Evolutionary conservation across 2,329 filamentous ascomycete species (phyloP).

Genomic region (Triangularia setosa): DNA sequence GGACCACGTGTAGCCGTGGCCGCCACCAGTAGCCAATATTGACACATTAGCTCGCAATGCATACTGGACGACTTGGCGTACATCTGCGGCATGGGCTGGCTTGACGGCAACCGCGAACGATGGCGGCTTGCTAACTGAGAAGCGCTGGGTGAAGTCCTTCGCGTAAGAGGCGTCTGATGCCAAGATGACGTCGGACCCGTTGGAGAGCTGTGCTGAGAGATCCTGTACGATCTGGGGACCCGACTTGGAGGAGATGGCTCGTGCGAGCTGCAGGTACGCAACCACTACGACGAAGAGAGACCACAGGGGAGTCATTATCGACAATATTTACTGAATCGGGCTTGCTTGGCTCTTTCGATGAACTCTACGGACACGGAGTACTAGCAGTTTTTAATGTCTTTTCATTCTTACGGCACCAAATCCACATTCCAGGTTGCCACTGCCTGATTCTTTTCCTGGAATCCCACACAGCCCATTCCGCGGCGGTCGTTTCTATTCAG

Average conservation of each 20-base stretch:
- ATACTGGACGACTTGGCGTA: constrained; percentile 2
- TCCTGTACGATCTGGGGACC: not conserved
- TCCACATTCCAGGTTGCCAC: too few relatives aligned
- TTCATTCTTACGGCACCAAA: too few relatives aligned
- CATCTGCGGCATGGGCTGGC: not conserved
- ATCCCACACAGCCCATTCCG: too few relatives aligned
- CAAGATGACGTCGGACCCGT: not conserved
- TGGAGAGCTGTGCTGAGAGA: not conserved
- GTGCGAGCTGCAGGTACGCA: constrained; percentile 4
- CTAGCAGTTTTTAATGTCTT: too few relatives aligned
- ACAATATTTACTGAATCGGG: too few relatives aligned
- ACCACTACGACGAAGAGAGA: not conserved
- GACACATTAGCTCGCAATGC: constrained; percentile 5
- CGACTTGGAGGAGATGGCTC: not conserved
- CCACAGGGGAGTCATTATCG: not conserved
- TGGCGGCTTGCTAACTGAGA: not conserved
- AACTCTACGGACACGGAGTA: too few relatives aligned
- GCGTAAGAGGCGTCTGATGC: constrained; percentile 1
- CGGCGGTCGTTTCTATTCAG: too few relatives aligned
- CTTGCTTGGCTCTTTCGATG: too few relatives aligned
- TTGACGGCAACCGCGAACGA: constrained; percentile 4
- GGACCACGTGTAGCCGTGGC: constrained; percentile 9
- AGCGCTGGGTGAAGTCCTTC: not conserved
- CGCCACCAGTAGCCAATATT: constrained; percentile 16
- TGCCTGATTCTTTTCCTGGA: too few relatives aligned